Evolutionary conservation across 225 moss, liverwort and hornwort genomes (phyloP), one percentile per base, ranked within the genome.

Genomic region (Marchantia polymorpha): DNA sequence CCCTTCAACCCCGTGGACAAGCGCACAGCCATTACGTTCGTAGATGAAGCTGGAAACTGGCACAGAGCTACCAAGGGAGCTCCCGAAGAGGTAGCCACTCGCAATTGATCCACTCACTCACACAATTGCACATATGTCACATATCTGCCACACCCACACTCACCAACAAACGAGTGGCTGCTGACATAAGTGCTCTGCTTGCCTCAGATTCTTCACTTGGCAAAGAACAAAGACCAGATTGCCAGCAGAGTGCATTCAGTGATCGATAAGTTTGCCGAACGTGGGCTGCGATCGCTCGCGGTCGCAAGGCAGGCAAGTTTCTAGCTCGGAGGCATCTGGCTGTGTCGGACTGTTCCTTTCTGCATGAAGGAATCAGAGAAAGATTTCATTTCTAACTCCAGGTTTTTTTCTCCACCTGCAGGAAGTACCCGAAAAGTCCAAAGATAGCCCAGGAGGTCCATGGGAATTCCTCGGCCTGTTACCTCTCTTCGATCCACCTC

Each of bases 1-100:
- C 87, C 87, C 11, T 87, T 87, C 77, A 87, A 87, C 64, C 87
- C 87, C 23, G 87, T 87, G 50, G 87, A 87, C 74, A 87, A 87
- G 73, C 69, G 87, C 66, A 87, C 87, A 53, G 87, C 87, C n/a
- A 87, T 87, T n/a, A 87, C 87, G 8, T 87, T 8, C 67, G 51
- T 84, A 26, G 87, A 87, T 80, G 71, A 72, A 52, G 64, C 77
- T 14, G 87, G 82, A 56, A 74, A 83, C 3, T 87, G 87, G 87
- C 82, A 82, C 60, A 77, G 87, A 26, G 74, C 84, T 29, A 84
- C 29, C 79, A 87, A 87, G 71, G 87, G 87, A 15, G 84, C 87
- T 10, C 87, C 87, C 70, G 87, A 87, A 50, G 68, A 79, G 78
- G 78, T 79, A 69, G 11, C 17, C 29, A 25, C 1, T 9, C 47